These are phyloP conservation scores for Cladophialophora immunda DNA, from an alignment of 2,329 filamentous ascomycete genomes.

Conservation along the genomic window DNA sequence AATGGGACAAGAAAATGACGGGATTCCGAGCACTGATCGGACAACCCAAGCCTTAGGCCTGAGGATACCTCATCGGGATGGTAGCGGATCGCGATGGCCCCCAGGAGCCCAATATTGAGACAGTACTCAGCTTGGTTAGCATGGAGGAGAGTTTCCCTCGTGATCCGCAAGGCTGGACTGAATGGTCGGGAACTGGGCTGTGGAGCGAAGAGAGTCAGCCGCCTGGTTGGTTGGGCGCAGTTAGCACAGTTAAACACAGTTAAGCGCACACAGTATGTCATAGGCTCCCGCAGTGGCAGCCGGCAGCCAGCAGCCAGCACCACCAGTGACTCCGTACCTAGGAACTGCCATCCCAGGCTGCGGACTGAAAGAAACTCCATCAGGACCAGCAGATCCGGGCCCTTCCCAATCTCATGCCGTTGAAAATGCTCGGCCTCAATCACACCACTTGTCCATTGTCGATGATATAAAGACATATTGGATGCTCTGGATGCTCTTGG, in stretches of 20 bases:
- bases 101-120: neutral
- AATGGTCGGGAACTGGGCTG: neutral
- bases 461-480: constrained; percentile 2
- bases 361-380: constrained; percentile 7
- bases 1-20: constrained; percentile 60
- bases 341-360: neutral
- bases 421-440: constrained; percentile 4
- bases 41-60: constrained; percentile 38
- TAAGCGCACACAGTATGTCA: too few species aligned
- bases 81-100: neutral
- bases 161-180: constrained; percentile 5
- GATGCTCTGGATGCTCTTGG: neutral
- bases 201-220: neutral
- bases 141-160: neutral
- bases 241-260: neutral
- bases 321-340: neutral
- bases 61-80: neutral
- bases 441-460: constrained; percentile 1
- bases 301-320: too few species aligned
- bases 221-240: neutral
- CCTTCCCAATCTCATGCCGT: constrained; percentile 5
- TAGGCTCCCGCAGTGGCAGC: constrained; percentile 8
- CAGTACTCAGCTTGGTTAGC: constrained; percentile 7
- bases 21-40: constrained; percentile 58
- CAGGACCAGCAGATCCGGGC: constrained; percentile 1